Evolutionary conservation across 345 rosid genomes (phyloP), one percentile per base, ranked within the genome.

Genomic region (Dipteronia dyeriana): DNA sequence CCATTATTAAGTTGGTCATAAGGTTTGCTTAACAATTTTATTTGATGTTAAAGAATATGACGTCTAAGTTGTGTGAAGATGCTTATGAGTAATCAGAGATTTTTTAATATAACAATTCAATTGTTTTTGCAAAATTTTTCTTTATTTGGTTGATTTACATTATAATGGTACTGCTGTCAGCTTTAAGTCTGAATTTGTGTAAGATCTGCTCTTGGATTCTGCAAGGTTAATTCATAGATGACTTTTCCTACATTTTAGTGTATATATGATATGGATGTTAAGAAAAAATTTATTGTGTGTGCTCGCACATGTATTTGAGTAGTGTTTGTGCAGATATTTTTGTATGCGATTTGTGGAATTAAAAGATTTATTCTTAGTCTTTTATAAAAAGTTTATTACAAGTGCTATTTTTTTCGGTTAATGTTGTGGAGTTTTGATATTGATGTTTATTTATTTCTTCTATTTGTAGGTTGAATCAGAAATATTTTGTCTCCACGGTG

Each of bases 401-500:
- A 26, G 26, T 26, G 34, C 60, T 34, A n/a, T 65, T 39, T 26
- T 23, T 73, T 77, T 70, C 31, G 17, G 23, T 56, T 68, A 56
- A 68, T 22, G 67, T n/a, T 59, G 76, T 53, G 75, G 78, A 59
- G 25, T 75, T 70, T 70, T 56, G 51, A 25, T 57, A 34, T 59
- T 54, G 31, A n/a, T 20, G 38, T 63, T 34, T 75, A 29, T 20
- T 25, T 64, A 5, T 39, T 67, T 31, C 12, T 57, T 49, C 67
- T 9, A 43, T 67, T 79, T 88, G 85, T 78, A 95, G 99, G 99
- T 93, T 67, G 98, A 95, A 84, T 95, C 97, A 1, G 97, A 93
- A 84, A 94, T 94, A 75, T 94, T 94, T 81, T 92, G 97, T 80
- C 94, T 92, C 39, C 97, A 93, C 68, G 97, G 97, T 87, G 98